A percentile compares a stretch with the other conserved stretches of the same genome.
Conservation (phyloP, 805 yeast species). For the Candida namnaoensis region DNA sequence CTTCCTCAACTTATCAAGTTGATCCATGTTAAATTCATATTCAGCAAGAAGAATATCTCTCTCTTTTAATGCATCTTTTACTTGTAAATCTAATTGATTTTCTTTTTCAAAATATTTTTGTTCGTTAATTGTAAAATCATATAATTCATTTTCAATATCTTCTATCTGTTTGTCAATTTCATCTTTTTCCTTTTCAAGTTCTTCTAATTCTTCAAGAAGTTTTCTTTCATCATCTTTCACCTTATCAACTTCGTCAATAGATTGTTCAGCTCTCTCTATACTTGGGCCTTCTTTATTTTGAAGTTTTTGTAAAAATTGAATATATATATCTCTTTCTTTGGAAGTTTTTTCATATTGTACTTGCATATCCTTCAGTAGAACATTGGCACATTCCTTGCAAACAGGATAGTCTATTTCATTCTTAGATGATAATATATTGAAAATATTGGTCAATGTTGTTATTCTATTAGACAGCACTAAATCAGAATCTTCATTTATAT, state of each 20-base stretch:
- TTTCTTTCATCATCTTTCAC: slow-evolving; percentile 31
- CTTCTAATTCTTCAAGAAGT: slow-evolving; percentile 35
- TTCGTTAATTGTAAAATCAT: slow-evolving; percentile 37
- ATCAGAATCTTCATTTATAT: slow-evolving; percentile 22
- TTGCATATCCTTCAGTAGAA: slow-evolving; percentile 56
- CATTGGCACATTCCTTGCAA: slow-evolving; percentile 76
- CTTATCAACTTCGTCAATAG: slow-evolving; percentile 13
- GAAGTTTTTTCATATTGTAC: slow-evolving; percentile 63
- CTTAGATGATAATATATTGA: slow-evolving; percentile 61
- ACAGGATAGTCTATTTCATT: slow-evolving; percentile 81
- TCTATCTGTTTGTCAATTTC: slow-evolving; percentile 13
- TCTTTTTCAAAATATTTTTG: slow-evolving; percentile 34
- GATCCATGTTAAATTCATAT: slow-evolving; percentile 52
- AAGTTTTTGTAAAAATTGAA: slow-evolving; percentile 62
- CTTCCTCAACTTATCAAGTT: slow-evolving; percentile 61
- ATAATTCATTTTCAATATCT: slow-evolving; percentile 38
- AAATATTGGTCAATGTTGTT: slow-evolving; percentile 52
- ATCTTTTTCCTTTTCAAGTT: slow-evolving; percentile 31
- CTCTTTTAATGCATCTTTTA: slow-evolving; percentile 40
- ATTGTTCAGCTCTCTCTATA: slow-evolving; percentile 12
- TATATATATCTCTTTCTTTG: slow-evolving; percentile 71
- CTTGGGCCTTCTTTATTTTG: slow-evolving; percentile 44
- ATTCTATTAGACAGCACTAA: slow-evolving; percentile 37
- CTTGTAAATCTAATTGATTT: slow-evolving; percentile 48
- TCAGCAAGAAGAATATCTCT: slow-evolving; percentile 56